Conservation (phyloP, 805 yeast species). For the Candida hispaniensis region DNA sequence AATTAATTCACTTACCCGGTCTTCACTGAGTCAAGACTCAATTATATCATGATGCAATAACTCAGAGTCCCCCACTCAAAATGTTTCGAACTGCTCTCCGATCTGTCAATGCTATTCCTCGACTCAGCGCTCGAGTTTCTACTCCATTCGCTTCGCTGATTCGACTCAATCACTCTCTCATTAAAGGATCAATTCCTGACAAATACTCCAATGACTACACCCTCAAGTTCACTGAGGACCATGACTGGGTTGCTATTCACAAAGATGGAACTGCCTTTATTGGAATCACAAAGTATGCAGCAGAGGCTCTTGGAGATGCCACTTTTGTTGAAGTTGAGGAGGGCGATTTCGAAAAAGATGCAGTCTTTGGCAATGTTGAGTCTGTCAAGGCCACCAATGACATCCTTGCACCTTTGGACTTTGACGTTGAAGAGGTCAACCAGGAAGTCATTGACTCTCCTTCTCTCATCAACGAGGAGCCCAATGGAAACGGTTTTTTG, state of each 20-base stretch:
- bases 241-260: conserved; percentile 89
- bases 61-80: conserved; percentile 5
- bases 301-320: conserved; percentile 94
- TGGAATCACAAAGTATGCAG: conserved; percentile 90
- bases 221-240: conserved; percentile 55
- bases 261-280: conserved; percentile 72
- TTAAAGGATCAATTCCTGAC: conserved; percentile 24
- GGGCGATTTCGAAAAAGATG: conserved; percentile 56
- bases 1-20: conserved; percentile 15
- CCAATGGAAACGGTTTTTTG: conserved; percentile 92
- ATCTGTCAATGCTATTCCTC: conserved; percentile 10
- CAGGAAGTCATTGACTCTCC: conserved; percentile 57
- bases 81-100: conserved; percentile 17
- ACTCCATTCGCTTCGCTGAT: conserved; percentile 17
- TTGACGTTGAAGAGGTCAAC: conserved; percentile 66
- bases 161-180: conserved; percentile 26
- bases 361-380: conserved; percentile 85
- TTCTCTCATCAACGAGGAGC: conserved; percentile 71
- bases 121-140: conserved; percentile 1
- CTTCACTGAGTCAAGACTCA: conserved; percentile 16
- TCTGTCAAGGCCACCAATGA: conserved; percentile 91
- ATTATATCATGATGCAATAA: conserved; percentile 2
- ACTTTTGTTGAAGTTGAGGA: conserved; percentile 88
- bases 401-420: conserved; percentile 77
- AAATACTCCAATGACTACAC: conserved; percentile 25